Percentiles rank a stretch among this genome's conserved stretches.
Conservation (phyloP, 1,139 yeast species). For the Saccharomyces hybrid region DNA sequence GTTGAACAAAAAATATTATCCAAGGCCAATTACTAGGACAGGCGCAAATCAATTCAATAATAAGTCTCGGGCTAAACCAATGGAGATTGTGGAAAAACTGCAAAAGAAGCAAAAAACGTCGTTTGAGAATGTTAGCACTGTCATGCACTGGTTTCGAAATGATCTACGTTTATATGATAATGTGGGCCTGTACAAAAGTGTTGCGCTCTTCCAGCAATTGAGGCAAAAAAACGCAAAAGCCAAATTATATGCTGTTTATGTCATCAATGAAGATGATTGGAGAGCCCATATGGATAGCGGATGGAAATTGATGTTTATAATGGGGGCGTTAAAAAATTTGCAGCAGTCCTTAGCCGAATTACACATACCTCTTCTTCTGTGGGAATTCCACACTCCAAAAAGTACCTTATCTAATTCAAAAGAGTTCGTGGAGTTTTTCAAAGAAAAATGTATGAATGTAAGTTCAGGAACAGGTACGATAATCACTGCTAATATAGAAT, state of each 20-base stretch:
- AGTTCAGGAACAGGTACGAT: neutral
- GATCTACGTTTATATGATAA: slow-evolving; percentile 42
- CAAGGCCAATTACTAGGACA: slow-evolving; percentile 7
- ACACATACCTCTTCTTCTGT: neutral
- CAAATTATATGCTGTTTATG: slow-evolving; percentile 36
- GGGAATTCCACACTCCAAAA: neutral
- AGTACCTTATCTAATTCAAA: neutral
- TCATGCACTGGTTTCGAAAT: slow-evolving; percentile 39
- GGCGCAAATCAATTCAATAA: slow-evolving; percentile 8
- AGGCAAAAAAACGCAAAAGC: slow-evolving; percentile 14
- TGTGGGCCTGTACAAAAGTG: slow-evolving; percentile 35
- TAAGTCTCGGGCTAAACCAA: neutral
- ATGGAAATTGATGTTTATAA: slow-evolving; percentile 37
- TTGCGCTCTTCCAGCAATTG: slow-evolving; percentile 26
- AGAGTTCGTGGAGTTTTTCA: neutral
- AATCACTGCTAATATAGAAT: neutral
- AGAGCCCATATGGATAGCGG: slow-evolving; percentile 39
- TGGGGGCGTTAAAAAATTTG: slow-evolving; percentile 33
- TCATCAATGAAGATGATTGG: slow-evolving; percentile 38
- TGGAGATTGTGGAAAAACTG: neutral
- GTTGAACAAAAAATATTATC: slow-evolving; percentile 4
- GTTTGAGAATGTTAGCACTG: slow-evolving; percentile 3
- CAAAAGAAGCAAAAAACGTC: neutral
- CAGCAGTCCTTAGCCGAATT: slow-evolving; percentile 12
- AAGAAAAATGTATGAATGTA: neutral